Evolutionary conservation across 345 rosid species (phyloP), one percentile per base, ranked within the genome.

Genomic region (Gossypioides kirkii): DNA sequence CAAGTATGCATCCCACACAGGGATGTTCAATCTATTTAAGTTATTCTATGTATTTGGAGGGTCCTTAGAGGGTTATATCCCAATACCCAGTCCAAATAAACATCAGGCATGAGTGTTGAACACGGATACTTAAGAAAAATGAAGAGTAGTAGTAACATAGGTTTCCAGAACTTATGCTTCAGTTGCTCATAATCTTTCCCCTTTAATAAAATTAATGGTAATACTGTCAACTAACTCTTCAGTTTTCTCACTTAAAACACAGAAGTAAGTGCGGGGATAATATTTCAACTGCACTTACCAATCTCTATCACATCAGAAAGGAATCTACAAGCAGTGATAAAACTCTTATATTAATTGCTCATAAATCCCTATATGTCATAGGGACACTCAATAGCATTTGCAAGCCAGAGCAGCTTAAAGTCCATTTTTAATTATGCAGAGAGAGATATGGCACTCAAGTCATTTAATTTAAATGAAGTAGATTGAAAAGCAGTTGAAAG

Each of bases 201-300:
- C 50, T 63, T 49, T 49, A 23, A 16, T 68, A 26, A 14, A 45
- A 26, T 26, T 26, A 68, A 3, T 49, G 10, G 71, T 47, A 23
- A 67, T 36, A 67, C 41, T 2, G 58, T 67, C 56, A 67, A 67
- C 13, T 1, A n/a, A 66, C 20, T 47, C 56, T 25, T 14, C 56
- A 52, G 10, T 69, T 22, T 53, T 52, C 73, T 52, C 28, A 69
- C n/a, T 28, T 38, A 32, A 32, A 69, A 11, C 17, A 11, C 4
- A 53, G 45, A 52, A 53, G 32, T 64, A 42, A 42, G 0, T 28
- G 53, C 6, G 11, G 28, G 5, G 18, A 36, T 41, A 23, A 46
- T 52, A 52, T 69, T 70, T 70, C 61, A 53, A 53, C 25, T 10
- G 26, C 61, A 70, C 36, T 70, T 6, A 52, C 61, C 61, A 36